Conservation (phyloP, 805 yeast genomes). For the Kodamaea lidongshanica region DNA sequence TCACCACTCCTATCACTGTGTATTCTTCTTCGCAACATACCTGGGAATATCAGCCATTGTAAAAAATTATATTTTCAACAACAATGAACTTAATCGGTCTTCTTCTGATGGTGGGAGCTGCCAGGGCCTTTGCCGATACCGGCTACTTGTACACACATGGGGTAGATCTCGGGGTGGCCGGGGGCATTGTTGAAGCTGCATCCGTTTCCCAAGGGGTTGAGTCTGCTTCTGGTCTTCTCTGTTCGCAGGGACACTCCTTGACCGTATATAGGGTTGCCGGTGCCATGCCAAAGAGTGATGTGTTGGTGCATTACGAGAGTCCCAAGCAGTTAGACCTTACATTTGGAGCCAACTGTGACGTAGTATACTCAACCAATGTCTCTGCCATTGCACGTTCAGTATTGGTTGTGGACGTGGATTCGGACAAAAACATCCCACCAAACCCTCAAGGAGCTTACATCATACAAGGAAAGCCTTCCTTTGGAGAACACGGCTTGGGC, state of each 20-base stretch:
- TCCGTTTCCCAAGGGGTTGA: constrained; percentile 14
- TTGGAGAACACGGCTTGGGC: constrained; percentile 18
- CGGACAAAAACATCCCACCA: constrained; percentile 4
- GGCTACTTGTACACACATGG: constrained; percentile 17
- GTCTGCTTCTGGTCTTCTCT: constrained; percentile 13
- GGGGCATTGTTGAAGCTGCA: constrained; percentile 19
- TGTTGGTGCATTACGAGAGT: constrained; percentile 17
- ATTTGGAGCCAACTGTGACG: constrained; percentile 8
- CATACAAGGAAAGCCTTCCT: constrained; percentile 29
- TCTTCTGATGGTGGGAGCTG: constrained; percentile 10
- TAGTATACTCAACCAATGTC: constrained; percentile 4
- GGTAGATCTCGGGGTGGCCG: constrained; percentile 3
- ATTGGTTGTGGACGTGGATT: constrained; percentile 7
- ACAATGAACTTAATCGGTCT: constrained; percentile 10
- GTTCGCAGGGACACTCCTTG: constrained; percentile 14
- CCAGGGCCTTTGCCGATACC: constrained; percentile 20
- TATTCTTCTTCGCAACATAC: constrained; percentile 8
- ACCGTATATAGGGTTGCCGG: constrained; percentile 22
- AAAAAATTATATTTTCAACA: constrained; percentile 2
- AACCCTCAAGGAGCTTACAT: constrained; percentile 10
- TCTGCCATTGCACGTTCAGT: neutral
- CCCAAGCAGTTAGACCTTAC: constrained; percentile 15
- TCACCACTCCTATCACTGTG: neutral
- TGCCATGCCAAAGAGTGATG: constrained; percentile 10
- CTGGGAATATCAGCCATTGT: constrained; percentile 12